Evolutionary conservation across 169 alveolate species (phyloP).

Genomic region (Cryptosporidium muris): DNA sequence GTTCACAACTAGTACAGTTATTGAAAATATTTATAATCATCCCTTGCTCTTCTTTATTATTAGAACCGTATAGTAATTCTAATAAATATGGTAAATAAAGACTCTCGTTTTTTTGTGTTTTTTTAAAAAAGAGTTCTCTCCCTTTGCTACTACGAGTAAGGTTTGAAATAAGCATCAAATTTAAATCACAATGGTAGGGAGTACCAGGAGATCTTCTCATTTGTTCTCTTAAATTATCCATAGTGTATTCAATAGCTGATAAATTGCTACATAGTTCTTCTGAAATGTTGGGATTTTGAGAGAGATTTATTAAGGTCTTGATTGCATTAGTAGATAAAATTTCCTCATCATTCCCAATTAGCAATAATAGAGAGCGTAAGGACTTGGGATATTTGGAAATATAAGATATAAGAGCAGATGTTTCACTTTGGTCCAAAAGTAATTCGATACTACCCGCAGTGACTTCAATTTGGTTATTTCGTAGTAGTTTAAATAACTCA

Average conservation of each 20-base stretch:
- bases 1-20: conserved; percentile 38
- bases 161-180: conserved; percentile 59
- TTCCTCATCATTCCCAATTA: conserved; percentile 18
- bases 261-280: conserved; percentile 36
- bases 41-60: conserved; percentile 10
- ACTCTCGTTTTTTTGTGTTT: conserved; percentile 6
- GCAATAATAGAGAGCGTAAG: conserved; percentile 8
- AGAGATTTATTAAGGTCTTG: conserved; percentile 28
- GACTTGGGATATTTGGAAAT: conserved; percentile 6
- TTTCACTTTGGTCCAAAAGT: conserved; percentile 49
- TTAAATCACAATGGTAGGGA: conserved; percentile 23
- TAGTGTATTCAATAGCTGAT: conserved; percentile 28
- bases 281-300: conserved; percentile 37
- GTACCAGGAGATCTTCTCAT: conserved; percentile 11
- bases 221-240: conserved; percentile 62
- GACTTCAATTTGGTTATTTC: conserved; percentile 9
- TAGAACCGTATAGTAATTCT: conserved; percentile 21
- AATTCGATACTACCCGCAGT: conserved; percentile 34
- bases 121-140: conserved; percentile 17
- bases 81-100: conserved; percentile 25
- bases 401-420: conserved; percentile 1
- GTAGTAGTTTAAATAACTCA: conserved; percentile 14
- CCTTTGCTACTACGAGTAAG: conserved; percentile 40
- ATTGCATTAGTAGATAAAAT: conserved; percentile 12
- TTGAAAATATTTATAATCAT: conserved; percentile 27